Percentiles rank a stretch among this genome's conserved stretches.
Conservation (phyloP, 805 yeast genomes). For the Metschnikowia lochheadii region DNA sequence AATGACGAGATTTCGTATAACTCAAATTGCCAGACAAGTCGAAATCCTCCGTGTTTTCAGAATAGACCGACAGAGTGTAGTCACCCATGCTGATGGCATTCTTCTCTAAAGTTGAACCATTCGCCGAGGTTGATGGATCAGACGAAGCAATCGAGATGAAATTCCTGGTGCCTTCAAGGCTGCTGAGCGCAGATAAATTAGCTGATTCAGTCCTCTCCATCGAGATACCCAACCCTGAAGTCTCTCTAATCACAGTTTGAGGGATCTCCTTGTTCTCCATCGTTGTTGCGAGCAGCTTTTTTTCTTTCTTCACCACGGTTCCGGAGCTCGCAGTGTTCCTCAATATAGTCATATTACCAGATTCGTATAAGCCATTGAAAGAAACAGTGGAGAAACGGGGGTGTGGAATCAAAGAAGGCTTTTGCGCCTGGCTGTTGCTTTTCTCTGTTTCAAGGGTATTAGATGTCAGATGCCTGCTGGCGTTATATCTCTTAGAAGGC, state of each 20-base stretch:
- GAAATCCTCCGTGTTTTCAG: constrained; percentile 19
- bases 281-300: constrained; percentile 10
- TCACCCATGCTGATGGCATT: constrained; percentile 22
- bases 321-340: constrained; percentile 14
- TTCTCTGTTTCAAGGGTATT: not conserved
- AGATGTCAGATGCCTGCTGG: not conserved
- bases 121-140: constrained; percentile 16
- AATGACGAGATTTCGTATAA: constrained; percentile 5
- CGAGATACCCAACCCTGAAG: constrained; percentile 25
- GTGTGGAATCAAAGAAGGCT: constrained; percentile 31
- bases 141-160: constrained; percentile 21
- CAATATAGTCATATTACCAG: constrained; percentile 8
- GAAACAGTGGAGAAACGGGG: constrained; percentile 42
- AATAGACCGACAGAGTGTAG: constrained; percentile 18
- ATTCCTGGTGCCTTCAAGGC: constrained; percentile 6
- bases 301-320: constrained; percentile 11
- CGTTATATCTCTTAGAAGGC: not conserved
- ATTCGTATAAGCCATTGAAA: constrained; percentile 31
- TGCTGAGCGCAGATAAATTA: not conserved
- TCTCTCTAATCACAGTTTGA: constrained; percentile 22
- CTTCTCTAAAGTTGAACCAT: constrained; percentile 21
- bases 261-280: constrained; percentile 18
- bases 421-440: not conserved
- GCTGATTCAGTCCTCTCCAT: constrained; percentile 2
- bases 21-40: constrained; percentile 10